phyloP scores from a whole-genome alignment of 352 stramenopile species.

The Pythium sukuiense region DNA sequence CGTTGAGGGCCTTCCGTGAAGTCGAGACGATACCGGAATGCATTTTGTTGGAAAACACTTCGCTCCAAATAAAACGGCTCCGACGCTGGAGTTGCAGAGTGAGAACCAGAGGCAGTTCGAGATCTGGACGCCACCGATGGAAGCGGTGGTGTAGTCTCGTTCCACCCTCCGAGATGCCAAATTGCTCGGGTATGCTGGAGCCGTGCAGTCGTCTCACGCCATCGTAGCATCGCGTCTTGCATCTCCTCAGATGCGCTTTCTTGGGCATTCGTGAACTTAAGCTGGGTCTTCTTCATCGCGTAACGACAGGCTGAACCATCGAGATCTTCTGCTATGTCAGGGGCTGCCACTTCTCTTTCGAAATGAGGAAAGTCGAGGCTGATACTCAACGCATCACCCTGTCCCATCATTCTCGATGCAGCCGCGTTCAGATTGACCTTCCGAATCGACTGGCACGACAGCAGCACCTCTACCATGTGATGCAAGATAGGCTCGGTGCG shows the following conservation, averaged over 20 bases:
- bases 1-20: constrained; percentile 36
- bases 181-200: constrained; percentile 25
- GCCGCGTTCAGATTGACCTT: constrained; percentile 34
- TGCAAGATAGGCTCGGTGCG: constrained; percentile 63
- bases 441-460: constrained; percentile 47
- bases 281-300: constrained; percentile 17
- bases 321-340: not conserved
- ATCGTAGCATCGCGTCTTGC: constrained; percentile 22
- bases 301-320: not conserved
- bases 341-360: not conserved
- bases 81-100: not conserved
- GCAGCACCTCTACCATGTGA: constrained; percentile 54
- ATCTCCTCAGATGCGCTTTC: constrained; percentile 22
- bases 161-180: constrained; percentile 22
- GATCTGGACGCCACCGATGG: not conserved
- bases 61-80: constrained; percentile 31
- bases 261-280: constrained; percentile 19
- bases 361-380: constrained; percentile 25
- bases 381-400: constrained; percentile 27
- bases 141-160: constrained; percentile 4
- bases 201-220: constrained; percentile 16
- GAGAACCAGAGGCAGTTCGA: constrained; percentile 7
- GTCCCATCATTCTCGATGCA: constrained; percentile 1
- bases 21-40: constrained; percentile 25
- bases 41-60: constrained; percentile 29